Conservation (phyloP, 2,329 filamentous ascomycete species). For the Chaetomiaceae sp. region DNA sequence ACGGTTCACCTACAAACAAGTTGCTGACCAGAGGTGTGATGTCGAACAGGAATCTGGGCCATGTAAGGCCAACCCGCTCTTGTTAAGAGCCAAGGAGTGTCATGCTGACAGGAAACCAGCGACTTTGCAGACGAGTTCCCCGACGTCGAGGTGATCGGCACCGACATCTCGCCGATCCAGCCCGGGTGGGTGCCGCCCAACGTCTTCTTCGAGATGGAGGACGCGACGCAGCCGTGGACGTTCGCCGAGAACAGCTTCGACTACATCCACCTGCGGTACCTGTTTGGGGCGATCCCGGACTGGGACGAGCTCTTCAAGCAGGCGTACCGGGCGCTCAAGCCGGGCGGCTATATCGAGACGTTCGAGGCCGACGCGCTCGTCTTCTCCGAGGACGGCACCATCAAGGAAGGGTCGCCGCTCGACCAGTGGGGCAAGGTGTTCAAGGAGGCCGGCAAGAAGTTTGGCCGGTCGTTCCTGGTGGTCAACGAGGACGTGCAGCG, state of each 20-base stretch:
- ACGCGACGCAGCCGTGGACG: slow-evolving; percentile 45
- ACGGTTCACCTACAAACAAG: too few species aligned
- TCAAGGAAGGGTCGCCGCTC: slow-evolving; percentile 29
- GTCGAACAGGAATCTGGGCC: slow-evolving; percentile 15
- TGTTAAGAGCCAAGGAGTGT: too few species aligned
- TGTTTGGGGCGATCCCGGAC: slow-evolving; percentile 17
- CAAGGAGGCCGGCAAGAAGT: slow-evolving; percentile 16
- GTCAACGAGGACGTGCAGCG: slow-evolving; percentile 34
- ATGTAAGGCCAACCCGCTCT: neutral
- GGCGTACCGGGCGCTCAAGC: slow-evolving; percentile 18
- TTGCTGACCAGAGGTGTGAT: too few species aligned
- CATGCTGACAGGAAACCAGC: slow-evolving; percentile 29
- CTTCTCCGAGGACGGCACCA: slow-evolving; percentile 50
- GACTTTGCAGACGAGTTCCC: slow-evolving; percentile 37
- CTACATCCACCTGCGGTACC: slow-evolving; percentile 48
- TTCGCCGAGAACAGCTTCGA: slow-evolving; percentile 46
- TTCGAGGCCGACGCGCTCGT: slow-evolving; percentile 10
- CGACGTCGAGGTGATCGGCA: slow-evolving; percentile 24
- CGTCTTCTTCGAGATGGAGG: slow-evolving; percentile 56
- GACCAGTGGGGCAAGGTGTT: slow-evolving; percentile 34
- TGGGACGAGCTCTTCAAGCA: slow-evolving; percentile 18
- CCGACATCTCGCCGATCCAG: slow-evolving; percentile 2
- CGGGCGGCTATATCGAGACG: slow-evolving; percentile 22
- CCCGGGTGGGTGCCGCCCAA: slow-evolving; percentile 46
- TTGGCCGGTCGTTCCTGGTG: slow-evolving; percentile 15